phyloP scores from a whole-genome alignment of 345 rosid species.

The Moricandia moricandioides region DNA sequence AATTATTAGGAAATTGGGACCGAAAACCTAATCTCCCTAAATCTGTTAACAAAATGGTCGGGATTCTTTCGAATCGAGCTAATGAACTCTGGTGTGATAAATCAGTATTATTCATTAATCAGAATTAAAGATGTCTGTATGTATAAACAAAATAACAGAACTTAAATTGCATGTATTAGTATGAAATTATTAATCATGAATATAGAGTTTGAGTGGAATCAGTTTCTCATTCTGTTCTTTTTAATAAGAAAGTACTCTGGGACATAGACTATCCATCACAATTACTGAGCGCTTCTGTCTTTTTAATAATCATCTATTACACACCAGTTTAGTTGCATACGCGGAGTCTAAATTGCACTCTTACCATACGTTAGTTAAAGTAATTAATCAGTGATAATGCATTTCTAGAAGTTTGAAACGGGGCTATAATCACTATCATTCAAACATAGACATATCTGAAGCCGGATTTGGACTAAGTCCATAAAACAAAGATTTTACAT shows the following conservation, averaged over 20 bases:
- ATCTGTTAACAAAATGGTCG: no score
- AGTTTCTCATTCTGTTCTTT: neutral
- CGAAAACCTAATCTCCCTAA: no score
- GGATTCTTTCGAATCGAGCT: no score
- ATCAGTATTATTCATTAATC: no score
- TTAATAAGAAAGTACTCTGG: neutral
- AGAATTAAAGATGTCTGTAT: neutral
- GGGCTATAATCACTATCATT: neutral
- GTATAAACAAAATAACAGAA: no score
- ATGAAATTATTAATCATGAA: no score
- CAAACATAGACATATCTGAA: neutral
- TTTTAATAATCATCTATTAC: neutral
- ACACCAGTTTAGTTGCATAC: neutral
- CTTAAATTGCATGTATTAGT: neutral
- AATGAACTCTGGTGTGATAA: no score
- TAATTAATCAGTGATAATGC: neutral
- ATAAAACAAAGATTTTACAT: no score
- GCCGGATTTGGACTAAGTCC: neutral
- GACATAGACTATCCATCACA: neutral
- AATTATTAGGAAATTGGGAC: no score
- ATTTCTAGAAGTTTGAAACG: neutral
- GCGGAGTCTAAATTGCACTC: neutral
- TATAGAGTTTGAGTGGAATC: neutral
- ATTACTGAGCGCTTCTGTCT: neutral
- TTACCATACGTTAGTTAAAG: neutral